These are phyloP conservation scores for Pythium utonaiense DNA, from an alignment of 352 stramenopile genomes.

Conservation along the genomic window DNA sequence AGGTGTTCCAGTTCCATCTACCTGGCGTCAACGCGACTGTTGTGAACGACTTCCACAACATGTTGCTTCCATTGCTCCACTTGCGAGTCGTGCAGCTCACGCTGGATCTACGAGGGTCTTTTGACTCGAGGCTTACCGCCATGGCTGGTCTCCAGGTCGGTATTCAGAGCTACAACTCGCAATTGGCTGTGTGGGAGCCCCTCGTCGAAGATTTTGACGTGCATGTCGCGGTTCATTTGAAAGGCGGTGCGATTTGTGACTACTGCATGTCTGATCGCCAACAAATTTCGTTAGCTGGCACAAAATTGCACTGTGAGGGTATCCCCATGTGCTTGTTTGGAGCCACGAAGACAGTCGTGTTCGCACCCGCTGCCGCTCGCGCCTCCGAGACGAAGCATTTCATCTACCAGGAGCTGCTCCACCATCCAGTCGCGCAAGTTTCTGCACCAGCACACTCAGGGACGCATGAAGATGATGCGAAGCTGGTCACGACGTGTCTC, in stretches of 20 bases:
- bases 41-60: conserved; percentile 88
- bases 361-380: conserved; percentile 55
- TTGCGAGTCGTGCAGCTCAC: conserved; percentile 69
- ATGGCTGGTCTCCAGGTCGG: conserved; percentile 61
- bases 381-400: conserved; percentile 81
- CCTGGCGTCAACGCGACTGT: conserved; percentile 77
- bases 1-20: conserved; percentile 72
- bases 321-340: conserved; percentile 76
- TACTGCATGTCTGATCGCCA: conserved; percentile 76
- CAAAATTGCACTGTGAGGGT: conserved; percentile 52
- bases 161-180: conserved; percentile 84
- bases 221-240: conserved; percentile 63
- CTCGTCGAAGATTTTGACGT: conserved; percentile 84
- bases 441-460: neutral
- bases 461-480: conserved; percentile 46
- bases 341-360: conserved; percentile 57
- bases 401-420: conserved; percentile 75
- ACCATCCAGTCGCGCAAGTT: neutral
- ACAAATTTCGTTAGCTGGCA: conserved; percentile 53
- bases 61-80: conserved; percentile 78
- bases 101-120: conserved; percentile 54
- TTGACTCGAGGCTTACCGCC: conserved; percentile 61
- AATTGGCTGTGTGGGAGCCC: conserved; percentile 82
- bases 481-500: conserved; percentile 62
- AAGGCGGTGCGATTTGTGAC: conserved; percentile 68